Base-by-base conservation (phyloP, 2,329 filamentous ascomycete genomes). In the Diaporthe citrichinensis region DNA sequence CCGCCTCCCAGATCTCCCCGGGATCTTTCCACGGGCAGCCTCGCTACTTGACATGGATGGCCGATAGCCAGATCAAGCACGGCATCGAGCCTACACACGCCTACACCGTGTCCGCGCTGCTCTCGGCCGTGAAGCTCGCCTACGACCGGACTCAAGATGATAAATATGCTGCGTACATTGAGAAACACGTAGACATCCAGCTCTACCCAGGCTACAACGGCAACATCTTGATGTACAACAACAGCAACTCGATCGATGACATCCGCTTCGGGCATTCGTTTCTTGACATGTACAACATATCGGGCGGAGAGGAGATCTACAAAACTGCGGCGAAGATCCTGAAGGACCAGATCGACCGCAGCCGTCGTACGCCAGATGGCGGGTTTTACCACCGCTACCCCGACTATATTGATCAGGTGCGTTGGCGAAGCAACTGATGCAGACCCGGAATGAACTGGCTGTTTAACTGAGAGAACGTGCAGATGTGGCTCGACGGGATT, bases 401-500 rank as follows among this genome's bases (percentile, higher is more conserved):
- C 10, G 65, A 68, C 46, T 68, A 68, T 15, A 9, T 68, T 2
- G 65, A 68, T 23, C 65, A 68, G 65, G 65, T 68, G 23, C 2
- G 65, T 68, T 14, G 7, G 8, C 5, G 23, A 3, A n/a, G 31
- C 8, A 3, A 23, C n/a, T 9, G 5, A 4, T 80, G 28, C 81
- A 79, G 69, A 4, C 67, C 20, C 78, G 79, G 55, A 77, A 79
- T 49, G 80, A 80, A 1, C 71, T 81, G 7, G 82, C 80, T 81
- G 81, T 81, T 58, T 83, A 61, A 74, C 68, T 74, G 0, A 88
- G 88, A 74, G 85, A 85, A 85, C 1, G 4, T 85, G 76, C 84
- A 86, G 77, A 86, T 86, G 85, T 87, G 85, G 85, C 80, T 87
- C 2, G 84, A 85, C 77, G 85, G 85, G 2, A 82, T 85, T 62